Base-by-base conservation (phyloP, 768 basidiomycete genomes). In the Basidioascus undulatus region DNA sequence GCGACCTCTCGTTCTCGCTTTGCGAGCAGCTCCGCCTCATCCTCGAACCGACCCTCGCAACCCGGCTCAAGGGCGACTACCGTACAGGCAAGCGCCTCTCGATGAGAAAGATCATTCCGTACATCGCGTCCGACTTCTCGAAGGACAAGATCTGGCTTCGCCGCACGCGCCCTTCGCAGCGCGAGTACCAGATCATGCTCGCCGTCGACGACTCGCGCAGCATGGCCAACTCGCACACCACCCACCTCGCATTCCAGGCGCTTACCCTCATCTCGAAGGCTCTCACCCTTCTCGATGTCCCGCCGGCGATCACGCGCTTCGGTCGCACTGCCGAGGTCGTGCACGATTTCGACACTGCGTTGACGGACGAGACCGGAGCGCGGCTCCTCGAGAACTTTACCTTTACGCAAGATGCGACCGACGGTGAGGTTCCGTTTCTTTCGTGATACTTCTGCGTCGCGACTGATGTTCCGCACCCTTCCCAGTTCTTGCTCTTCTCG, bases 141-240 rank as follows among this genome's bases (percentile, higher is more conserved):
- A 96, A 96, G 57, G 89, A 98, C 67, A 87, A 87, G 61, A 96
- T 96, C 48, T 98, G 92, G 92, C 65, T 96, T 27, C 76, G 89
- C 20, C 70, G 92, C 18, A 92, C 87, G 4, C 74, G 78, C 37
- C 89, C 92, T 5, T 84, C 81, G 55, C 74, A 80, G 51, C 70
- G 92, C 36, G 87, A 92, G 54, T 96, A 96, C 58, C 89, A 98
- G 53, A 72, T 98, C 2, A 69, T 96, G 31, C 68, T 98, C 42
- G 78, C 84, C 9, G 69, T 98, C 37, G 92, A 96, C 54, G 92
- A 96, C 62, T 94, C 86, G 4, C 74, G 78, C 26, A 92, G 86
- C 27, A 96, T 98, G 92, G 74, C 81, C 10, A 82, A 87, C 57
- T 77, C 75, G 4, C 77, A 78, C 49, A 82, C 81, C 1, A 70